A percentile compares a stretch with the other conserved stretches of the same genome.
These are phyloP conservation scores for Claviceps spartinae DNA, from an alignment of 2,329 filamentous ascomycete genomes.

Conservation along the genomic window DNA sequence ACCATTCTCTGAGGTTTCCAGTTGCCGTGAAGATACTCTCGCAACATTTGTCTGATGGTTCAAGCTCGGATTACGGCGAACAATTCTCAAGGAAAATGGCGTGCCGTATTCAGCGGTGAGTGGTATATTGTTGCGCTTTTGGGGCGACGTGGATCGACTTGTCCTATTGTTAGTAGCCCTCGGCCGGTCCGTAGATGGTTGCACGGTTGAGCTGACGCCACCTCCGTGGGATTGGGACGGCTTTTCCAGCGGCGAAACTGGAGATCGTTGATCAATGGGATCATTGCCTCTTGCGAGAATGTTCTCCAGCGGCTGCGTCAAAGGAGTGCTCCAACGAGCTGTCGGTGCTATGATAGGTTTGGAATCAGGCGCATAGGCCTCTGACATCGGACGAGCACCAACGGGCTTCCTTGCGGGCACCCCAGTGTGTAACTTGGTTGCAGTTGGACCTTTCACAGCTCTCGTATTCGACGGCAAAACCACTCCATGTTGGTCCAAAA, in stretches of 20 bases:
- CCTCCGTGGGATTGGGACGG: neutral
- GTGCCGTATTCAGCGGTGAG: slow-evolving; percentile 19
- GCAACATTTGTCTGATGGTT: slow-evolving; percentile 66
- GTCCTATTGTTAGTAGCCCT: neutral
- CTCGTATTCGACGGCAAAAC: neutral
- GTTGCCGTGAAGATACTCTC: slow-evolving; percentile 43
- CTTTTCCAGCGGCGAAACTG: neutral
- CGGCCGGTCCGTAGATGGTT: neutral
- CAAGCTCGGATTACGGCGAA: slow-evolving; percentile 58
- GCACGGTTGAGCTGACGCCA: neutral
- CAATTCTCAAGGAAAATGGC: slow-evolving; percentile 47
- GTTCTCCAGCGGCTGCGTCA: neutral
- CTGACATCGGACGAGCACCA: slow-evolving; percentile 12
- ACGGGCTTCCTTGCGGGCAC: slow-evolving; percentile 16
- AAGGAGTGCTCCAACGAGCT: neutral
- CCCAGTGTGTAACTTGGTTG: slow-evolving; percentile 7
- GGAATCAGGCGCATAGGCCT: neutral
- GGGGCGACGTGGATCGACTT: slow-evolving; percentile 25
- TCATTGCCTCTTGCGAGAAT: neutral
- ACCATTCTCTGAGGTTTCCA: slow-evolving; percentile 20
- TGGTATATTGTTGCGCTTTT: slow-evolving; percentile 15
- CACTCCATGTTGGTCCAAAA: neutral
- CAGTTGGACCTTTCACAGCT: slow-evolving; percentile 2
- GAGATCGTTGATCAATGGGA: neutral
- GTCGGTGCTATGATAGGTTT: neutral